Evolutionary conservation across 805 yeast species (phyloP), one percentile per base, ranked within the genome.

Genomic region (Tetrapisispora phaffii): DNA sequence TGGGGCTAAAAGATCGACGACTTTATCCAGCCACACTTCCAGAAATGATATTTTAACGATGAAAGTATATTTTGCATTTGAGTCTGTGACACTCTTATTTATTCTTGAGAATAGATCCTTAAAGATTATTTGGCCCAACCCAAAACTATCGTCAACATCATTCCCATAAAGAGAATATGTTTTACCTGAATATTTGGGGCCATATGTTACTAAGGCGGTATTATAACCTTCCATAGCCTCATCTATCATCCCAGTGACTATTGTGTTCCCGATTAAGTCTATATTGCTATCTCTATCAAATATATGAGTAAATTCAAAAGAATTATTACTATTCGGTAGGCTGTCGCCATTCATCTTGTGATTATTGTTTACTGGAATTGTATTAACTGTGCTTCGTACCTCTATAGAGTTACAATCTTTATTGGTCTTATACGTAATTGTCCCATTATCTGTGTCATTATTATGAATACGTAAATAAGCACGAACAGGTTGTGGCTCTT

Each of bases 1-100:
- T 0, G 71, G 68, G n/a, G 69, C 70, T 29, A 89, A 66, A 45
- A 88, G 67, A 60, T 89, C 97, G 49, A 74, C 68, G 34, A 88
- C 74, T 37, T 74, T 76, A 50, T 89, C 96, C 72, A 83, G 75
- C 61, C 85, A 83, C 12, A 89, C 79, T 56, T 89, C 96, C 79
- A 85, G 72, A 51, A 79, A 81, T 13, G 86, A 79, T 1, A 85
- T 81, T 4, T 78, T 75, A 10, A 86, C 80, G 13, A 38, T 38
- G 19, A 26, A 38, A 0, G 77, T 76, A 55, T 74, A 80, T 52
- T 84, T 88, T 9, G 41, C n/a, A 16, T 77, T 76, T 7, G 33
- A 34, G n/a, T 34, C 34, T 4, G 68, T 62, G 4, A 76, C 65
- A 2, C 72, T 68, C 19, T 65, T 54, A 32, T 68, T 61, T 13